Base-by-base conservation (phyloP, 1,284 basidiomycete genomes). In the Lignosus rhinocerotis region DNA sequence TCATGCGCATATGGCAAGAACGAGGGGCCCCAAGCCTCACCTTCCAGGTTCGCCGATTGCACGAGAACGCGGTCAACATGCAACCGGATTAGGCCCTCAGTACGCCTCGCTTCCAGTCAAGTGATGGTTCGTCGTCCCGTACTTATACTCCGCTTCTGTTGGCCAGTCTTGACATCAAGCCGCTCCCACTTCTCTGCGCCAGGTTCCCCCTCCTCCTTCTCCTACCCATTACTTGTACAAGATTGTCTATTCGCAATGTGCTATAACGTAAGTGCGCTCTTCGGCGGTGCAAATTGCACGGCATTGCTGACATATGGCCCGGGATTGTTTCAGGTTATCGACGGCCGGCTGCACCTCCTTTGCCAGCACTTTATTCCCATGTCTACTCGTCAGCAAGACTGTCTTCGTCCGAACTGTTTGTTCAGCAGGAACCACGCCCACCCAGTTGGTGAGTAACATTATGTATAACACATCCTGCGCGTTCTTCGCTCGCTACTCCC, bases 311-410 rank as follows among this genome's bases (percentile, higher is more conserved):
- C 51, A 36, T 25, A 49, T 56, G 32, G 51, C 32, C 41, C 21
- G 44, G 60, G 64, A 30, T 14, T 21, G 19, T 9, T 32, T 21
- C 67, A 92, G 90, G 80, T 91, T 64, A 85, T 90, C 63, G 90
- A 92, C 70, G 90, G 90, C 60, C 84, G 89, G 63, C 89, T 80
- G 74, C 82, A 90, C 75, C 83, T 83, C 14, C 71, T 73, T 53
- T 92, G 90, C 72, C 80, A 83, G n/a, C 89, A 92, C 72, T 92
- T 92, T 72, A 76, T 84, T 59, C 80, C 85, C 51, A 87, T 92
- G 83, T 82, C 85, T 42, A 90, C 90, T 21, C 81, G 79, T 55
- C 73, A 81, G 48, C 80, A 87, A 67, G 90, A 92, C 70, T 92
- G 90, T 66, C 70, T 84, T 51, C 76, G 76, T 55, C 67, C 75